Percentiles rank a stretch among this genome's conserved stretches.
Conservation (phyloP, 495 filamentous ascomycete species). For the Letharia lupina region DNA sequence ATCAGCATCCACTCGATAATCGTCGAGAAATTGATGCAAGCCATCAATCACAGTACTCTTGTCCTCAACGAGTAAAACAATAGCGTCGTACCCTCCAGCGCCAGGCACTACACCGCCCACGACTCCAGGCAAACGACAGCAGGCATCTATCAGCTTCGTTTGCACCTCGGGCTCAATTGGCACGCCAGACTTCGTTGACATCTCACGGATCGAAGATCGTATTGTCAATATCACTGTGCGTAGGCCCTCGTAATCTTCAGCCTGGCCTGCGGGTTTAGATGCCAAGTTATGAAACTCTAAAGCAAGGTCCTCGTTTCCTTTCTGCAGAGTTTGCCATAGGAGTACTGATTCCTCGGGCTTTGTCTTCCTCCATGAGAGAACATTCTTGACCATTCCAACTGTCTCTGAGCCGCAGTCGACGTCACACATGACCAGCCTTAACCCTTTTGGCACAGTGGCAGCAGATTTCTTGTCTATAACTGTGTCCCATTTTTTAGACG, state of each 20-base stretch:
- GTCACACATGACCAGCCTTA: slow-evolving; percentile 83
- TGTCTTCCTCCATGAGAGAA: slow-evolving; percentile 70
- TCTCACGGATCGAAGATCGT: slow-evolving; percentile 56
- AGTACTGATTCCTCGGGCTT: slow-evolving; percentile 56
- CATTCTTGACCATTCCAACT: slow-evolving; percentile 87
- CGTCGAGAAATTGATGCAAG: slow-evolving; percentile 52
- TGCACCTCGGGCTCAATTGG: slow-evolving; percentile 86
- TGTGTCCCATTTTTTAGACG: slow-evolving; percentile 61
- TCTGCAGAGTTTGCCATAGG: slow-evolving; percentile 67
- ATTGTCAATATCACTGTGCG: slow-evolving; percentile 41
- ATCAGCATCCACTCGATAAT: slow-evolving; percentile 51
- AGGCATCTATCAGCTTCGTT: slow-evolving; percentile 71
- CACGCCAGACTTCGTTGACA: slow-evolving; percentile 67
- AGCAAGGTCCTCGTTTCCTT: slow-evolving; percentile 62
- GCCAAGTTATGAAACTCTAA: slow-evolving; percentile 45
- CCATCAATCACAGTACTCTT: slow-evolving; percentile 55
- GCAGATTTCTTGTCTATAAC: slow-evolving; percentile 52
- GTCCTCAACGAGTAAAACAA: slow-evolving; percentile 71
- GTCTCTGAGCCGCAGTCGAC: slow-evolving; percentile 92
- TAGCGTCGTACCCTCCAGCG: slow-evolving; percentile 88
- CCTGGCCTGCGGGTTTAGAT: slow-evolving; percentile 27
- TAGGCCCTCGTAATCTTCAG: slow-evolving; percentile 33
- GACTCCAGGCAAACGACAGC: slow-evolving; percentile 64
- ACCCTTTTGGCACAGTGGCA: slow-evolving; percentile 54
- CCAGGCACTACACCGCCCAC: slow-evolving; percentile 89